phyloP scores from a whole-genome alignment of 202 grass and related monocot species.

The Thinopyrum obtusiflorum region DNA sequence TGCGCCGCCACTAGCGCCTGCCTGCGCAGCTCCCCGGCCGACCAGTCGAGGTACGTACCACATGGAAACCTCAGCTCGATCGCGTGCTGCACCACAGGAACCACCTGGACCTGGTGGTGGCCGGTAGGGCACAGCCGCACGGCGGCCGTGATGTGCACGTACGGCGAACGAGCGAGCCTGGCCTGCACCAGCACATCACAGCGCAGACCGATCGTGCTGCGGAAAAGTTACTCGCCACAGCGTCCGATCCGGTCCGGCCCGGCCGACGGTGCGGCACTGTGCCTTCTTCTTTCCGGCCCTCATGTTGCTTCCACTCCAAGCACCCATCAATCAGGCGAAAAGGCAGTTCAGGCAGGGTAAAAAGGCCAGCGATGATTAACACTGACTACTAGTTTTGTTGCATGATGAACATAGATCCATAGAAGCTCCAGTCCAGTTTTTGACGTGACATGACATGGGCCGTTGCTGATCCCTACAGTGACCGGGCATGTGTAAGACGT shows the following conservation, averaged over 20 bases:
- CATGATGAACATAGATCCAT: background rate
- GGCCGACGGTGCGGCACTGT: background rate
- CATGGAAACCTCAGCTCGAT: background rate
- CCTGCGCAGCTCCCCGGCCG: background rate
- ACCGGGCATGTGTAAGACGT: background rate
- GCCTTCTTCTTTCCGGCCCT: background rate
- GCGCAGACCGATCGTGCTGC: background rate
- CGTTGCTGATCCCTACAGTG: background rate
- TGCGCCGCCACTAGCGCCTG: background rate
- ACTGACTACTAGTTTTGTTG: background rate
- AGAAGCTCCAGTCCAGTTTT: background rate
- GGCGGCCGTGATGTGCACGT: background rate
- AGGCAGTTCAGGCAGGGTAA: background rate
- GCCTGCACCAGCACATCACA: background rate
- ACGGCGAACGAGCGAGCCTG: background rate
- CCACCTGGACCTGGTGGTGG: background rate
- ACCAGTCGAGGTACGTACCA: background rate
- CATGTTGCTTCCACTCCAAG: conserved; percentile 1
- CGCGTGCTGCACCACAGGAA: background rate
- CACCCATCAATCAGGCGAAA: background rate
- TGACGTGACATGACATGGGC: background rate
- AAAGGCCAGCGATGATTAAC: background rate
- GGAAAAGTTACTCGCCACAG: background rate
- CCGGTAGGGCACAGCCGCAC: background rate
- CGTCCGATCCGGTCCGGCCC: background rate